Base-by-base conservation (phyloP, 2,329 filamentous ascomycete species). In the Microcyclospora tardicrescens region DNA sequence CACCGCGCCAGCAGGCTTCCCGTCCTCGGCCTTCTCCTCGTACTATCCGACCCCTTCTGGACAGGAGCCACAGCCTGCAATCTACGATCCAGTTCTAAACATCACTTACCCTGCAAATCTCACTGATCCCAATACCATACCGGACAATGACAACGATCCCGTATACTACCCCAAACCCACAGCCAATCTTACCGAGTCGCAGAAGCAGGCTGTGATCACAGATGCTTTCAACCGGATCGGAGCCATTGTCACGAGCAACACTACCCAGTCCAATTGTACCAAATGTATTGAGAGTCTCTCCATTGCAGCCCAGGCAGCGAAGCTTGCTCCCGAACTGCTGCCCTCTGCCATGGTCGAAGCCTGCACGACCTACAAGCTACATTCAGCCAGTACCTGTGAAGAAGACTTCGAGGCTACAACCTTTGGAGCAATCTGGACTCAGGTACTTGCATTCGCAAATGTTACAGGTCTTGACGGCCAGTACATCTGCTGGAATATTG, bases 341-440 rank as follows among this genome's bases (percentile, higher is more conserved):
- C 71, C 73, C 1, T 61, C 61, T 41, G 64, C 69, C 14, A 62
- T 77, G 60, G 55, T 73, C 3, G 56, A 57, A 2, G 54, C 76
- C 2, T 77, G 73, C 55, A 61, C 69, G 43, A 51, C 56, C 10
- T 71, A 64, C 10, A 49, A 55, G 6, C 69, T 72, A 40, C 53
- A 61, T n/a, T 62, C 64, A 0, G 66, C 69, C 42, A 48, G 56
- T 10, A 62, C 62, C 0, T 77, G 73, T 47, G 57, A 63, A 37
- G 58, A 63, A 15, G 63, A 62, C 32, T 77, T 69, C 41, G 58
- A 62, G 1, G 61, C 63, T 2, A 54, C 58, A 12, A 68, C 59
- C 12, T 72, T 69, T 43, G 73, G 73, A 13, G 66, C 69, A 1
- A 62, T 72, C 39, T 76, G 71, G 71, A 72, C 72, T 4, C 73